Conservation (phyloP, 495 filamentous ascomycete species). For the Annulohypoxylon maeteangense region DNA sequence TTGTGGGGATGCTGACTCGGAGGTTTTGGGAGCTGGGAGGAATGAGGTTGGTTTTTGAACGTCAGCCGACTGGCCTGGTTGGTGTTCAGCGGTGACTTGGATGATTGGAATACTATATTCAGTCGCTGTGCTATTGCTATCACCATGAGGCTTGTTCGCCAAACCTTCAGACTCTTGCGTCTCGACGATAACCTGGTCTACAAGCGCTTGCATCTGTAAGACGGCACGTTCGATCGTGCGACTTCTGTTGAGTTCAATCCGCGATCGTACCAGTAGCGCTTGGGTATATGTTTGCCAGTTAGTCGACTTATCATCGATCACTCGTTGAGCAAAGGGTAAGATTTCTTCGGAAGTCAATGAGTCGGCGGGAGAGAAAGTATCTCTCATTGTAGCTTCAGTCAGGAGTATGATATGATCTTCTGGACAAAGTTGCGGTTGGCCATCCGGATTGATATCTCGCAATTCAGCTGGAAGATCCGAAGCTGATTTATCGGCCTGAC, state of each 20-base stretch:
- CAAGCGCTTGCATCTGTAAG: conserved; percentile 93
- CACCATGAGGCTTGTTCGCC: conserved; percentile 8
- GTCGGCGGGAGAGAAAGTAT: conserved; percentile 81
- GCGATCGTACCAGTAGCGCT: conserved; percentile 84
- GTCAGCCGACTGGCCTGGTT: conserved; percentile 19
- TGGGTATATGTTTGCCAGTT: conserved; percentile 99
- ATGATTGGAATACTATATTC: conserved; percentile 52
- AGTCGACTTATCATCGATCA: conserved; percentile 85
- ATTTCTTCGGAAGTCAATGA: conserved; percentile 92
- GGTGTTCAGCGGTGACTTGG: conserved; percentile 46
- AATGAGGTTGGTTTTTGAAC: conserved; percentile 72
- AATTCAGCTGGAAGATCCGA: conserved; percentile 68
- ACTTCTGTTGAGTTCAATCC: conserved; percentile 86
- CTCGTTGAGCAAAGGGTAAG: conserved; percentile 86
- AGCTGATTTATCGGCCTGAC: conserved; percentile 50
- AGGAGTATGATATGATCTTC: conserved; percentile 88
- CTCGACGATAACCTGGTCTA: conserved; percentile 94
- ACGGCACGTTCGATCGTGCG: conserved; percentile 89
- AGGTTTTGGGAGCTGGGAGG: conserved; percentile 77
- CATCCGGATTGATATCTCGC: conserved; percentile 71
- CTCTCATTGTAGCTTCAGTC: conserved; percentile 86
- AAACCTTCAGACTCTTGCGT: conserved; percentile 64
- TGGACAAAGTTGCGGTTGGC: conserved; percentile 84
- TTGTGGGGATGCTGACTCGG: conserved; percentile 78
- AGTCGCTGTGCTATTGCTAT: conserved; percentile 17